phyloP scores from a whole-genome alignment of 192 early-diverging fungal genomes.

The Coemansia sp. region DNA sequence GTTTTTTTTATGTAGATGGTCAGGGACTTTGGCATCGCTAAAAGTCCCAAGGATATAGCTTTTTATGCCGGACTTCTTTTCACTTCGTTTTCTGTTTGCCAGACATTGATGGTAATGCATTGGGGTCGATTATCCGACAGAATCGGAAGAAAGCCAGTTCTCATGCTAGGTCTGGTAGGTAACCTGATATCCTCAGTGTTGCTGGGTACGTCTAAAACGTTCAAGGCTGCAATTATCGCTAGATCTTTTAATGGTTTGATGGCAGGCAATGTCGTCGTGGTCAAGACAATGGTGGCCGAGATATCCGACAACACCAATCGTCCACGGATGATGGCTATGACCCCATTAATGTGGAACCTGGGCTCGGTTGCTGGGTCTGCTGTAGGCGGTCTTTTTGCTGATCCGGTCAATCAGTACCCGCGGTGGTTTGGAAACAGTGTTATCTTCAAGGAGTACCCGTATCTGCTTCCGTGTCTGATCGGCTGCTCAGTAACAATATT shows the following conservation, averaged over 20 bases:
- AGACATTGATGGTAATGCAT: constrained; percentile 55
- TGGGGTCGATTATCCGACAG: constrained; percentile 81
- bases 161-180: constrained; percentile 73
- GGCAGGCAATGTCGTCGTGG: constrained; percentile 75
- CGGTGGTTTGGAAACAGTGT: constrained; percentile 54
- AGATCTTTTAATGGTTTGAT: constrained; percentile 65
- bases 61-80: constrained; percentile 63
- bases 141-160: constrained; percentile 72
- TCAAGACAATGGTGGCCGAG: constrained; percentile 79
- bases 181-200: constrained; percentile 63
- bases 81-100: constrained; percentile 52
- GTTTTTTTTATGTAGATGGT: constrained; percentile 50
- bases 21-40: constrained; percentile 63
- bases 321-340: constrained; percentile 68
- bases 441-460: constrained; percentile 69
- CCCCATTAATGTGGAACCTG: constrained; percentile 68
- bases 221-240: constrained; percentile 58
- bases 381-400: constrained; percentile 72
- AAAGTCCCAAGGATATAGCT: constrained; percentile 72
- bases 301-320: constrained; percentile 79
- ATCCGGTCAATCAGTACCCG: constrained; percentile 70
- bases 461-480: constrained; percentile 78
- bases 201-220: constrained; percentile 67
- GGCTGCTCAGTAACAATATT: constrained; percentile 60
- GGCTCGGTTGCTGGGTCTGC: constrained; percentile 65